phyloP scores from a whole-genome alignment of 192 early-diverging fungal genomes.

The Umbelopsis vinacea region DNA sequence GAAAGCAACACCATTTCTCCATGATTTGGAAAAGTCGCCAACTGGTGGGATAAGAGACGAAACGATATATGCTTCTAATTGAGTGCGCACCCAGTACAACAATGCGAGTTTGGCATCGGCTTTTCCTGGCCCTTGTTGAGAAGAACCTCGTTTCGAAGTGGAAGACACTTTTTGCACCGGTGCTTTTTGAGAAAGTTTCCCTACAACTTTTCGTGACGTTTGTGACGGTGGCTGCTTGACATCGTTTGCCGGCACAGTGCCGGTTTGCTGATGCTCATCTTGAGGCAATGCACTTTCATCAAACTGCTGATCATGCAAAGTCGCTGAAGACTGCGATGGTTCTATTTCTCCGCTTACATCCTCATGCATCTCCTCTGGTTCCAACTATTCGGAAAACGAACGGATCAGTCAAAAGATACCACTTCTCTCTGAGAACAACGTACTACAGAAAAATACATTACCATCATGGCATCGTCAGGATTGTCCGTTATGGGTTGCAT shows the following conservation, averaged over 20 bases:
- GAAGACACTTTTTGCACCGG: not conserved
- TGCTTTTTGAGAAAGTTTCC: slow-evolving; percentile 12
- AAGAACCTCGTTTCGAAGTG: not conserved
- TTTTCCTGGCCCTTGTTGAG: not conserved
- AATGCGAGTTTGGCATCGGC: slow-evolving; percentile 54
- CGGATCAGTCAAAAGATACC: not conserved
- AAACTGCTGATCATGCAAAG: not conserved
- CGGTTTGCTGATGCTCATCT: not conserved
- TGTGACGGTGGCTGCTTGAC: not conserved
- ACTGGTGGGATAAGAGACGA: slow-evolving; percentile 53
- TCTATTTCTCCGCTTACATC: not conserved
- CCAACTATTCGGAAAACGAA: slow-evolving; percentile 4
- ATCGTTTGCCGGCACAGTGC: not conserved
- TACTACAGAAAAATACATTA: not conserved
- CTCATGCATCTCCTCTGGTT: not conserved
- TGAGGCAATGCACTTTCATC: not conserved
- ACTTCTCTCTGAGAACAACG: not conserved
- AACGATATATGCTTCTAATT: slow-evolving; percentile 52
- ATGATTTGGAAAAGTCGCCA: slow-evolving; percentile 55
- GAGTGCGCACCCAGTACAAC: slow-evolving; percentile 53
- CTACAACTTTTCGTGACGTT: slow-evolving; percentile 6
- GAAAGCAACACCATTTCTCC: slow-evolving; percentile 56
- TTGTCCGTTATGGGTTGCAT: slow-evolving; percentile 50
- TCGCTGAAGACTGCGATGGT: not conserved
- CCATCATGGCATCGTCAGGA: slow-evolving; percentile 31